phyloP scores from a whole-genome alignment of 176 grass and related monocot genomes.

The Hsuehochloa calcarea region DNA sequence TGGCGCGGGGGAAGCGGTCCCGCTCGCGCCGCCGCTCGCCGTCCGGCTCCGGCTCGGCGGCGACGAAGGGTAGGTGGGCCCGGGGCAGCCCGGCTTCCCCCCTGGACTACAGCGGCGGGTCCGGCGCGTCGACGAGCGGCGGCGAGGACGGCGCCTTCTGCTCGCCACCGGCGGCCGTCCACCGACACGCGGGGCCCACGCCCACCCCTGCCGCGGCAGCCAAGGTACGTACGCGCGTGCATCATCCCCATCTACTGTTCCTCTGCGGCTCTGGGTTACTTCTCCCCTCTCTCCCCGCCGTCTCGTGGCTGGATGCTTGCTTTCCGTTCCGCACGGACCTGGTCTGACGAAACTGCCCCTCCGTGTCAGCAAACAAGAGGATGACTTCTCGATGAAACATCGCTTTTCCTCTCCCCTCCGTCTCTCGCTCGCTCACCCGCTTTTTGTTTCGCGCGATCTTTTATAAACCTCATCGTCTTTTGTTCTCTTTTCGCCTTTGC shows the following conservation, averaged over 20 bases:
- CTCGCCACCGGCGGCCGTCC: background rate
- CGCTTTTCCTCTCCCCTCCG: conserved; percentile 8
- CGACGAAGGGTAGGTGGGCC: background rate
- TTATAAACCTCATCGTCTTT: background rate
- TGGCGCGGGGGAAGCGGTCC: conserved; percentile 45
- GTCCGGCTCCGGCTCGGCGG: background rate
- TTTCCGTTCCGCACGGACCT: background rate
- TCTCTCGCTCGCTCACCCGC: background rate
- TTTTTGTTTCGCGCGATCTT: conserved; percentile 28
- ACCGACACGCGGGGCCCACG: background rate
- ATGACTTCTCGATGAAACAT: conserved; percentile 43
- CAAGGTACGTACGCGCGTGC: conserved; percentile 14
- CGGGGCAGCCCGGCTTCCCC: conserved; percentile 58
- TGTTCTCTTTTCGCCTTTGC: too few species aligned
- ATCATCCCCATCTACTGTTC: background rate
- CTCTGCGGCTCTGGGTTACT: background rate
- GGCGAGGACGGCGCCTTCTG: conserved; percentile 56
- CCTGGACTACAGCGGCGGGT: conserved; percentile 45
- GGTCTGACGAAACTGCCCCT: conserved; percentile 36
- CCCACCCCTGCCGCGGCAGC: background rate
- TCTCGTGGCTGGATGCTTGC: background rate
- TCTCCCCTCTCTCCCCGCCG: background rate
- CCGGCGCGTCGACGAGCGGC: conserved; percentile 55
- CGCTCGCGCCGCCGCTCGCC: conserved; percentile 35
- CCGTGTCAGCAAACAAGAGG: conserved; percentile 36